These are phyloP conservation scores for Naegleria fowleri DNA, from an alignment of 208 protist species.

Conservation along the genomic window DNA sequence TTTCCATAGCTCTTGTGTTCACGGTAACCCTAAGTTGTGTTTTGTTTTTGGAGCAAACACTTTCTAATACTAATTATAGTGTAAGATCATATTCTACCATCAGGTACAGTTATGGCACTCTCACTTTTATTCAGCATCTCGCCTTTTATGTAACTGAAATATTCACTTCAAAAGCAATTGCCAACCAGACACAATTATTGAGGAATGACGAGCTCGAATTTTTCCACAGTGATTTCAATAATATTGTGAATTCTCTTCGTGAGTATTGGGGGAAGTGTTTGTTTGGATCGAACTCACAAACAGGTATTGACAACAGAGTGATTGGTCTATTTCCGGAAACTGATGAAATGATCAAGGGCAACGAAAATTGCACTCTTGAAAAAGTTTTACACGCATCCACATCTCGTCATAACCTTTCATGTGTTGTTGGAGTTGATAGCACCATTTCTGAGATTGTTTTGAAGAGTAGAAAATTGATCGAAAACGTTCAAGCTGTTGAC, in stretches of 20 bases:
- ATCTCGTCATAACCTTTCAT: no score
- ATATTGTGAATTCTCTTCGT: background rate
- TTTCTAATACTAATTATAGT: background rate
- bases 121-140: background rate
- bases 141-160: background rate
- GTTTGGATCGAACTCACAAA: background rate
- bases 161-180: background rate
- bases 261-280: background rate
- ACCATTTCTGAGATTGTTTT: background rate
- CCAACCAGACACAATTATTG: background rate
- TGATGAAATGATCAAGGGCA: background rate
- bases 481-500: background rate
- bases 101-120: background rate
- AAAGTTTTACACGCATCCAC: background rate
- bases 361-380: background rate
- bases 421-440: background rate
- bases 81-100: background rate
- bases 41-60: background rate
- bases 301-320: background rate
- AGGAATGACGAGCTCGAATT: background rate
- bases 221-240: background rate
- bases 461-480: background rate
- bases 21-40: background rate
- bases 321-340: background rate
- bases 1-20: background rate